Evolutionary conservation across 2,329 filamentous ascomycete species (phyloP), one percentile per base, ranked within the genome.

Genomic region (Exutisphaerella laricina): DNA sequence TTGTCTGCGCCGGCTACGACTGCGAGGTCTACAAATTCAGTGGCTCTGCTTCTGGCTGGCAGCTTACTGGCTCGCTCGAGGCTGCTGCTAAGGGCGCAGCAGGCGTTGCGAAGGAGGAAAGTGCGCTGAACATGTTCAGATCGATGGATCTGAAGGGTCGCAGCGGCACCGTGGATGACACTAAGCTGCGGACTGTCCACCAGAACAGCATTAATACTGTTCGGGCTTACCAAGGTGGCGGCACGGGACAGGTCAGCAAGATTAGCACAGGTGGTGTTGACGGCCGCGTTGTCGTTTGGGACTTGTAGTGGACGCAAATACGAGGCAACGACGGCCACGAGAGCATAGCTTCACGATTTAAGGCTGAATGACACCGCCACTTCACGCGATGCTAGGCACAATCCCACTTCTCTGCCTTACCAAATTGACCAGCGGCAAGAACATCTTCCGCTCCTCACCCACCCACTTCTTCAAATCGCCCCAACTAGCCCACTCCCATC

Each of bases 141-240:
- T 89, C 96, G 72, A 97, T 98, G 92, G 92, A 98, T 67, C 75
- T 98, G 53, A 95, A 92, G 75, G 92, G 92, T 50, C 94, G 94
- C 69, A 72, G 75, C 43, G 51, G 51, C n/a, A 23, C 33, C 13
- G 87, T 87, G 62, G 88, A 94, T 59, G 89, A 97, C 64, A 96
- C 89, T 3, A 86, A 94, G 70, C 75, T 98, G 56, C 92, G 88
- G 70, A 97, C 92, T 8, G 80, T 92, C 34, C 92, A 98, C 68
- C 92, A 98, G 66, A 98, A 98, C 70, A 95, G 89, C 18, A 86
- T 98, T 62, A 88, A 79, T 60, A 95, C 82, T 2, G 72, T 98
- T 38, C 79, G 92, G 31, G 74, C 79, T 14, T 96, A 84, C 63
- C 79, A 88, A 58, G 77, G 77, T 43, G 72, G 73, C 30, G 80